Base-by-base conservation (phyloP, 2,329 filamentous ascomycete species). In the Alternaria novae-zelandiae region DNA sequence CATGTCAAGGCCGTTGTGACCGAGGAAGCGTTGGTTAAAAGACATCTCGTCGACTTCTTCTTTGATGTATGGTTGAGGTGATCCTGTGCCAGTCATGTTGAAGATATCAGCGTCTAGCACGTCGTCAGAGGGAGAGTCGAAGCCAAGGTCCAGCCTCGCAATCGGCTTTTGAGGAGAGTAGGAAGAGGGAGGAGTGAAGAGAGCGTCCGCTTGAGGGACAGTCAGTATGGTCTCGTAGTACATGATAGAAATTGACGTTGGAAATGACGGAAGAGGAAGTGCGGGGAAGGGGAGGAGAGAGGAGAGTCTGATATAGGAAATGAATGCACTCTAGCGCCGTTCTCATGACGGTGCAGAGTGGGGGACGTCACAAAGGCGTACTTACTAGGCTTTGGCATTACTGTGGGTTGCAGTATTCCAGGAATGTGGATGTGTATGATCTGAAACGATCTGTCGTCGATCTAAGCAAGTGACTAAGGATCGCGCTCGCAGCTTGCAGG, bases 41-140 rank as follows among this genome's bases (percentile, higher is more conserved):
- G 82, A 82, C 74, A 86, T 86, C 67, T 90, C 88, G 79, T 90
- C 86, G 65, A 87, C 86, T 78, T 91, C 88, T 80, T 86, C 85
- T 82, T 91, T 91, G 81, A 91, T 91, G 80, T 85, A 91, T 57
- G 88, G 86, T 74, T 85, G 84, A 63, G 82, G 81, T 67, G 84
- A 84, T 73, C 84, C 84, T 74, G 85, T 84, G 73, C 86, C 83
- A 70, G 83, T 83, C 86, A 88, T 88, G 68, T 73, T 80, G 74
- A 82, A 82, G 56, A 82, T 80, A 70, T 81, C 80, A 66, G 76
- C 74, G 73, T 81, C 80, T 74, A 82, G 71, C 57, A 72, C 76
- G 73, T 81, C 78, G 77, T 82, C 80, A 73, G 79, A 79, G 69
- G 69, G 71, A 32, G 74, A 71, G 66, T 79, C 78, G 65, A 79